A percentile compares a stretch with the other conserved stretches of the same genome.
Conservation (phyloP, 345 rosid genomes). For the Eucalyptus fibrosa region DNA sequence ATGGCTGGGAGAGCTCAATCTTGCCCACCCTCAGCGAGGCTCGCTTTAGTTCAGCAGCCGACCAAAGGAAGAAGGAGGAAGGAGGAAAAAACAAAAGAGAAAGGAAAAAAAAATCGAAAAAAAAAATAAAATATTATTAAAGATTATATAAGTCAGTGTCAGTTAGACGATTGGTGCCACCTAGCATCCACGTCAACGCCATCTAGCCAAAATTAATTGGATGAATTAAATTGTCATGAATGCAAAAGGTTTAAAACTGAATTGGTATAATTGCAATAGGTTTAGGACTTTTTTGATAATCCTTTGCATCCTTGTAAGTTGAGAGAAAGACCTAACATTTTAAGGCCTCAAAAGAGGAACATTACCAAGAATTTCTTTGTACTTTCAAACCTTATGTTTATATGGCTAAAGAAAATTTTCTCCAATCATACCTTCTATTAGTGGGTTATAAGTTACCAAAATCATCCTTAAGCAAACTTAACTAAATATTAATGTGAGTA, state of each 20-base stretch:
- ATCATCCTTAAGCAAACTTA: background rate
- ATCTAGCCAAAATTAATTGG: no score
- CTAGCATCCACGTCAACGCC: no score
- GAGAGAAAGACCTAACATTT: background rate
- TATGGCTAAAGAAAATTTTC: background rate
- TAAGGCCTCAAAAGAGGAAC: background rate
- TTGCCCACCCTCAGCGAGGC: accelerated
- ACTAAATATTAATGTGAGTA: background rate
- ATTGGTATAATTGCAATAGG: no score
- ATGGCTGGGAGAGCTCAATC: no score
- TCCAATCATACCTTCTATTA: background rate
- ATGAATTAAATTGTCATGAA: no score
- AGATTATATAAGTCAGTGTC: accelerated
- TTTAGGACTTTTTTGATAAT: no score
- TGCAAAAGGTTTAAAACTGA: no score
- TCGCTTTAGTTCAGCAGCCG: accelerated
- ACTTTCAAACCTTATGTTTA: background rate
- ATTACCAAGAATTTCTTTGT: background rate
- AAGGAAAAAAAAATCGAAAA: no score
- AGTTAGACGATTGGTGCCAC: accelerated
- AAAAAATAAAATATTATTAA: no score
- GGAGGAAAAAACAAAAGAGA: no score
- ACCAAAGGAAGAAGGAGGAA: no score
- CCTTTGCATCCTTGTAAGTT: background rate
- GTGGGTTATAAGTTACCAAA: background rate